Conservation (phyloP, 805 yeast species). For the Pichia manshurica region DNA sequence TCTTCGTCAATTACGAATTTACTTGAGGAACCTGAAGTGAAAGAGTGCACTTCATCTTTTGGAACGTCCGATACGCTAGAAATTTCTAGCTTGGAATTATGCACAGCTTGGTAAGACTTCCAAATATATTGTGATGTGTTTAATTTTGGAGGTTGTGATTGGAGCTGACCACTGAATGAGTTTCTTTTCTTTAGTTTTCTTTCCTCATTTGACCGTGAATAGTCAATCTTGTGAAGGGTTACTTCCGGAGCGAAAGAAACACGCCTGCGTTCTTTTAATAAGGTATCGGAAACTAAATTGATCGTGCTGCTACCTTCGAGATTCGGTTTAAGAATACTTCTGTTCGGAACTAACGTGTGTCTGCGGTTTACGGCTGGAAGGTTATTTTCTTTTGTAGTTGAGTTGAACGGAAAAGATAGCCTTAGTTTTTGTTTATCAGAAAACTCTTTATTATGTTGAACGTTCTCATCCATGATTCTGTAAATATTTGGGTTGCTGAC, state of each 20-base stretch:
- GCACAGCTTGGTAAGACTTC: background rate
- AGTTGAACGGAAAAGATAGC: slow-evolving; percentile 4
- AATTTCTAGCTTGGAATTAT: background rate
- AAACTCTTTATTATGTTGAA: background rate
- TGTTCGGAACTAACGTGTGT: slow-evolving; percentile 33
- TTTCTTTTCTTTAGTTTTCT: slow-evolving; percentile 8
- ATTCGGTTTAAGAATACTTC: slow-evolving; percentile 36
- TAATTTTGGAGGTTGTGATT: background rate
- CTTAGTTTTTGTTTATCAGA: background rate
- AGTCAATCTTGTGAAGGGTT: slow-evolving; percentile 45
- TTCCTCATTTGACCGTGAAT: slow-evolving; percentile 8
- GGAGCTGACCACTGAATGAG: slow-evolving; percentile 2
- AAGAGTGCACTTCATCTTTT: slow-evolving; percentile 1
- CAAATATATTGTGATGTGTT: slow-evolving; percentile 7
- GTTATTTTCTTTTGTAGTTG: background rate
- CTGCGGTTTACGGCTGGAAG: slow-evolving; percentile 20
- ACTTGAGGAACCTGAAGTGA: background rate
- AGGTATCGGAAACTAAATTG: slow-evolving; percentile 31
- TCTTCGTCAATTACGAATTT: slow-evolving; percentile 21
- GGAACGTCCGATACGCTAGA: too few species aligned
- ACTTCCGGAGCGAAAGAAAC: slow-evolving; percentile 78
- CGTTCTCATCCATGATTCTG: background rate
- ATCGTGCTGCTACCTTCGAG: slow-evolving; percentile 32
- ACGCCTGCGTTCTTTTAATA: slow-evolving; percentile 36
- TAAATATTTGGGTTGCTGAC: too few species aligned